A percentile compares a stretch with the other conserved stretches of the same genome.
Evolutionary conservation across 495 filamentous ascomycete genomes (phyloP).

Genomic region (Chaetomium fimeti): DNA sequence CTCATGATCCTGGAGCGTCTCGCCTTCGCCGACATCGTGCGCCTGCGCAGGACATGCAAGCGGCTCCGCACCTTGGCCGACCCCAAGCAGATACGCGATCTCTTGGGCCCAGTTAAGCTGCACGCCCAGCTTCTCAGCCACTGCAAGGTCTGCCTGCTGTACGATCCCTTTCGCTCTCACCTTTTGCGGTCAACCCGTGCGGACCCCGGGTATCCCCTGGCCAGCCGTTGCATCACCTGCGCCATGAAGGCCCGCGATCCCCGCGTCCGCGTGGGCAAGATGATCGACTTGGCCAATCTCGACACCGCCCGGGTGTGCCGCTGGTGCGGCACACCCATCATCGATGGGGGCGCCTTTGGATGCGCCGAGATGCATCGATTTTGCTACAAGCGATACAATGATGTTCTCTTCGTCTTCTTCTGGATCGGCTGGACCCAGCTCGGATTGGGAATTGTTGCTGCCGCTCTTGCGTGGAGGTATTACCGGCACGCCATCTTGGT

Average conservation of each 20-base stretch:
- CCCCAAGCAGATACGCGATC: slow-evolving; percentile 26
- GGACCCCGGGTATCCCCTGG: slow-evolving; percentile 31
- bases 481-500: slow-evolving; percentile 26
- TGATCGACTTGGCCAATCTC: slow-evolving; percentile 28
- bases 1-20: slow-evolving; percentile 31
- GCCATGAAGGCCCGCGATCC: slow-evolving; percentile 26
- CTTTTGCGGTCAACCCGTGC: slow-evolving; percentile 22
- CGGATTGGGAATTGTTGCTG: slow-evolving; percentile 27
- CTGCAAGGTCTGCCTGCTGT: slow-evolving; percentile 31
- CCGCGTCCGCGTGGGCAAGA: slow-evolving; percentile 27
- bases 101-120: slow-evolving; percentile 25
- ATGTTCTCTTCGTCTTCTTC: slow-evolving; percentile 28
- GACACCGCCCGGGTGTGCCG: slow-evolving; percentile 31
- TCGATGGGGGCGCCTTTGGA: slow-evolving; percentile 16
- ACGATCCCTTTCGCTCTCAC: slow-evolving; percentile 24
- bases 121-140: slow-evolving; percentile 26
- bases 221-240: slow-evolving; percentile 31
- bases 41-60: slow-evolving; percentile 38
- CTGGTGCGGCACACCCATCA: slow-evolving; percentile 34
- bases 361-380: slow-evolving; percentile 32
- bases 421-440: slow-evolving; percentile 34
- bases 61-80: slow-evolving; percentile 26
- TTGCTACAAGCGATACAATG: slow-evolving; percentile 33
- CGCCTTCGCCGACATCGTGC: slow-evolving; percentile 32
- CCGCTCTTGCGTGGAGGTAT: slow-evolving; percentile 30